Conservation (phyloP, 441 rosid species). For the Cnidoscolus chayamansa region DNA sequence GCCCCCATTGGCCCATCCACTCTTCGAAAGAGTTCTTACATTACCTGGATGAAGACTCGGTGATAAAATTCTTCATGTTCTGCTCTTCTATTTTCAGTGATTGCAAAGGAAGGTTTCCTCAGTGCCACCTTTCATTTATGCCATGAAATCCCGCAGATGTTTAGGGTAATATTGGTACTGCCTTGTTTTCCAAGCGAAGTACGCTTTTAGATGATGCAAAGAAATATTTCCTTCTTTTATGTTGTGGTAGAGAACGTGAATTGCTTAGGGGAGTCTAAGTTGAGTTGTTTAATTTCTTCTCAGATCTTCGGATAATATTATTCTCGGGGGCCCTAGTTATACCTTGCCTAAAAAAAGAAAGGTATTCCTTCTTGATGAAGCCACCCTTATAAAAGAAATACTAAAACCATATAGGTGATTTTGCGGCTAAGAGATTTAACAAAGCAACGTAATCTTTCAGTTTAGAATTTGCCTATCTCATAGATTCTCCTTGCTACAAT, state of each 20-base stretch:
- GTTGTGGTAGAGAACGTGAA: not conserved
- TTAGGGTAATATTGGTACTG: not conserved
- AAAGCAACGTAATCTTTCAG: conserved; percentile 41
- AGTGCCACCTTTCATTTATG: not conserved
- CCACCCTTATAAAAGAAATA: conserved; percentile 35
- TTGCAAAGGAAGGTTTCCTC: not conserved
- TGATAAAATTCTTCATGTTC: not conserved
- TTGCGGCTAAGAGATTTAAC: conserved; percentile 45
- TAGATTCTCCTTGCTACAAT: conserved; percentile 28
- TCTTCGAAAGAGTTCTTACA: not conserved
- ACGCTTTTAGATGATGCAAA: not conserved
- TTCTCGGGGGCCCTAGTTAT: not conserved
- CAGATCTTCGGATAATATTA: not conserved
- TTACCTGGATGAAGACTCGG: not conserved
- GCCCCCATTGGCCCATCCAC: too few relatives aligned
- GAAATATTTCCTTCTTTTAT: not conserved
- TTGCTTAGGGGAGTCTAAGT: not conserved
- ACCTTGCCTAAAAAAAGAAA: conserved; percentile 33
- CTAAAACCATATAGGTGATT: conserved; percentile 47
- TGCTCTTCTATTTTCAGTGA: not conserved
- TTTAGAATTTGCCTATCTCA: conserved; percentile 27
- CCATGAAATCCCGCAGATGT: not conserved
- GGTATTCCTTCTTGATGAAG: conserved; percentile 58
- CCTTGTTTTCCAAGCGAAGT: not conserved
- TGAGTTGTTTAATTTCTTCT: not conserved